These are phyloP conservation scores for Globisporangium viniferum DNA, from an alignment of 352 stramenopile species.

Conservation along the genomic window DNA sequence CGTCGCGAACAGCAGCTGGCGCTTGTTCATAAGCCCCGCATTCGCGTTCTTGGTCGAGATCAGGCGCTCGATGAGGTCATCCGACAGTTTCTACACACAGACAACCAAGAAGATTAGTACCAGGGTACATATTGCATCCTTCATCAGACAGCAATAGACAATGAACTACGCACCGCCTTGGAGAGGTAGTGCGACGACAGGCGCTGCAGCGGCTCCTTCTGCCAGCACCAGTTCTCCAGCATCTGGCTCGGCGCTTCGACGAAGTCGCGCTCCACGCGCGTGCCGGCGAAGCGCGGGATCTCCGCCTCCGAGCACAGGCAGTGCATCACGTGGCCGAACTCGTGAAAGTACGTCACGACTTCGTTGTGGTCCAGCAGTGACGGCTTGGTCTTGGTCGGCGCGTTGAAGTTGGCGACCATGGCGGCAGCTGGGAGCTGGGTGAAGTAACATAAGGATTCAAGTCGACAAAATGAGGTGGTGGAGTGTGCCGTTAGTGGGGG, in stretches of 20 bases:
- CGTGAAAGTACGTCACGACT: slow-evolving; percentile 89
- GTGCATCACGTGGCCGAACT: slow-evolving; percentile 91
- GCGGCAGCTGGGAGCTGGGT: slow-evolving; percentile 59
- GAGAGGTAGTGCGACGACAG: slow-evolving; percentile 86
- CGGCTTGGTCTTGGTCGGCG: slow-evolving; percentile 71
- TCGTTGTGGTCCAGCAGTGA: slow-evolving; percentile 80
- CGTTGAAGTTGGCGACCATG: slow-evolving; percentile 91
- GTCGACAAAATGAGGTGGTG: neutral
- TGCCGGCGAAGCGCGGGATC: slow-evolving; percentile 75
- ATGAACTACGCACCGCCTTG: slow-evolving; percentile 31
- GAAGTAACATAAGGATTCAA: slow-evolving; percentile 5
- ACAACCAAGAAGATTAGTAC: neutral
- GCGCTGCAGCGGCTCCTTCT: slow-evolving; percentile 79
- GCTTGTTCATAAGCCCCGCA: slow-evolving; percentile 78
- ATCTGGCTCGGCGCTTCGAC: slow-evolving; percentile 91
- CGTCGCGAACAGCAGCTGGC: slow-evolving; percentile 76
- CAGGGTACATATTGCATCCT: neutral
- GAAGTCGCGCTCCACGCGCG: slow-evolving; percentile 84
- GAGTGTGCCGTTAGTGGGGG: neutral
- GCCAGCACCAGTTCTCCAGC: slow-evolving; percentile 91
- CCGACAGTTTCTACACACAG: slow-evolving; percentile 60
- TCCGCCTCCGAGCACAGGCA: slow-evolving; percentile 81
- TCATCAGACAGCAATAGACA: neutral
- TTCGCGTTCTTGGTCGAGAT: slow-evolving; percentile 88
- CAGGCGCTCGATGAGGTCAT: slow-evolving; percentile 74